Evolutionary conservation across 345 rosid species (phyloP).

Genomic region (rapeseed (Brassica napus)): DNA sequence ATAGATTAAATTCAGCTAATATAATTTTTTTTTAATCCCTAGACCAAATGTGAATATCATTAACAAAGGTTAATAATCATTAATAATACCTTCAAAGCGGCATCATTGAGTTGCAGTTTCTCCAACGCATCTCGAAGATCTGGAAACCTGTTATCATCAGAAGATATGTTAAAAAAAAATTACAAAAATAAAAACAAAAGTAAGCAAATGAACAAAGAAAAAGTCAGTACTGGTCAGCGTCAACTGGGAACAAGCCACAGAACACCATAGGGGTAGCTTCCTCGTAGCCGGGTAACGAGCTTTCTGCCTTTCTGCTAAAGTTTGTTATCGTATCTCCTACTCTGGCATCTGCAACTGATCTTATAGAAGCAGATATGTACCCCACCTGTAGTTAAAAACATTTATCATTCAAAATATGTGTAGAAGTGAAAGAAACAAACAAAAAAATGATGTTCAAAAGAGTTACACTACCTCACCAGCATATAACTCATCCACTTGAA

Average conservation of each 20-base stretch:
- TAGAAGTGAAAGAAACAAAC: too few species aligned
- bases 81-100: constrained; percentile 81
- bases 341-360: constrained; percentile 97
- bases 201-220: constrained; percentile 1
- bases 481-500: constrained; percentile 84
- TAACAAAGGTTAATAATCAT: too few species aligned
- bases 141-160: constrained; percentile 63
- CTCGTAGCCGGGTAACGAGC: constrained; percentile 84
- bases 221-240: constrained; percentile 88
- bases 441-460: constrained; percentile 13
- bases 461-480: constrained; percentile 89
- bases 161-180: constrained; percentile 19
- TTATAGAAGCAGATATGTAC: constrained; percentile 90
- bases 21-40: too few species aligned
- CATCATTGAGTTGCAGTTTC: constrained; percentile 95
- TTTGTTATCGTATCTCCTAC: constrained; percentile 94
- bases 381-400: constrained; percentile 65
- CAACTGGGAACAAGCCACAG: constrained; percentile 97
- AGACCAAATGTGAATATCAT: too few species aligned
- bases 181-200: constrained; percentile 23
- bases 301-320: constrained; percentile 68
- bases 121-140: constrained; percentile 98
- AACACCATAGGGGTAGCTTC: constrained; percentile 99
- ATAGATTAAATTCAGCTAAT: too few species aligned
- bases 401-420: constrained; percentile 10